A percentile compares a stretch with the other conserved stretches of the same genome.
phyloP scores from a whole-genome alignment of 2,329 filamentous ascomycete genomes.

The Diplodia seriata region DNA sequence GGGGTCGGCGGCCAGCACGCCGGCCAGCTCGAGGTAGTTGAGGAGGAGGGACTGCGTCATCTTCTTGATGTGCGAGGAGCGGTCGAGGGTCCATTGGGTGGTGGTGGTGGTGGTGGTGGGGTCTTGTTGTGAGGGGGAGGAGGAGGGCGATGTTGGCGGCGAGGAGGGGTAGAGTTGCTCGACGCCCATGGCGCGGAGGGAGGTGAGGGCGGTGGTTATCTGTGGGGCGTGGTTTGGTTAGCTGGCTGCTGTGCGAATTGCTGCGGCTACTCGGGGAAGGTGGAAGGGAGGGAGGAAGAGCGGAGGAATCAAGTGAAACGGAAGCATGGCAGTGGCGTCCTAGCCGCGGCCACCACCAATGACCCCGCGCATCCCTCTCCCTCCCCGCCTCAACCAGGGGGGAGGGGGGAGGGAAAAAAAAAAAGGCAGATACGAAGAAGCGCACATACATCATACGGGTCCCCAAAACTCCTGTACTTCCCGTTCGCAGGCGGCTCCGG shows the following conservation, averaged over 20 bases:
- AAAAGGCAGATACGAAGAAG: not conserved
- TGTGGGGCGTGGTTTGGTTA: slow-evolving; percentile 35
- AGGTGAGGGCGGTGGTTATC: slow-evolving; percentile 66
- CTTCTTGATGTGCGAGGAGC: slow-evolving; percentile 70
- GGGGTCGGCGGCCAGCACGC: slow-evolving; percentile 72
- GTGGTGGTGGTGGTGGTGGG: slow-evolving; percentile 54
- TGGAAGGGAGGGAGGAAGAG: not conserved
- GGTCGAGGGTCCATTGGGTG: slow-evolving; percentile 59
- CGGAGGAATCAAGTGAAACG: no score
- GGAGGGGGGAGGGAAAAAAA: not conserved
- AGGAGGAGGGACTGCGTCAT: slow-evolving; percentile 85
- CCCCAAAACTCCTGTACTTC: slow-evolving; percentile 77
- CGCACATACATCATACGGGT: slow-evolving; percentile 25
- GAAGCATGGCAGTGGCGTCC: no score
- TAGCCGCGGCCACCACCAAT: not conserved
- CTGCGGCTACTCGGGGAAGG: no score
- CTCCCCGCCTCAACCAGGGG: no score
- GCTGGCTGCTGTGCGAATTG: no score
- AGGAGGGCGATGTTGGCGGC: slow-evolving; percentile 41
- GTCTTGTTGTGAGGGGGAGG: no score
- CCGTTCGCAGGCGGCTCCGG: slow-evolving; percentile 75
- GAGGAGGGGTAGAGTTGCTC: slow-evolving; percentile 69
- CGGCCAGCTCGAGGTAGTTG: slow-evolving; percentile 85
- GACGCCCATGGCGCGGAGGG: slow-evolving; percentile 74
- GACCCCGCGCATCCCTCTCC: not conserved